Conservation (phyloP, 305 asterid genomes). For the Fraxinus xanthoxyloides region DNA sequence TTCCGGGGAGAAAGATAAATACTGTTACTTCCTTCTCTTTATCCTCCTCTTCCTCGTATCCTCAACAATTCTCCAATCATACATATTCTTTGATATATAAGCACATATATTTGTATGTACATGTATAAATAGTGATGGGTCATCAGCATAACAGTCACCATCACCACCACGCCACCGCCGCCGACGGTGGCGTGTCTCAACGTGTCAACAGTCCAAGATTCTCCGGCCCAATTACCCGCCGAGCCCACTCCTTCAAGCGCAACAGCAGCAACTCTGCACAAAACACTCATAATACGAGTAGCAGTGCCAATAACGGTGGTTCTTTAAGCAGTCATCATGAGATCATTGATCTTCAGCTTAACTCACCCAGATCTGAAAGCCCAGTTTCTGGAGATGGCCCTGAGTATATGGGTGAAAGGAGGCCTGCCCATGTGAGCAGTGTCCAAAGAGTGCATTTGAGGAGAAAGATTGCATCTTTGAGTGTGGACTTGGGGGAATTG, state of each 20-base stretch:
- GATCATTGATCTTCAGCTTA: conserved; percentile 70
- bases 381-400: conserved; percentile 47
- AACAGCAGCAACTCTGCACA: conserved; percentile 34
- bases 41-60: background rate
- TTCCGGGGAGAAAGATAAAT: background rate
- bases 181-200: conserved; percentile 64
- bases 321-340: conserved; percentile 45
- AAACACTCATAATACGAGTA: conserved; percentile 25
- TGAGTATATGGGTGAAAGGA: conserved; percentile 41
- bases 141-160: conserved; percentile 68
- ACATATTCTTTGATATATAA: background rate
- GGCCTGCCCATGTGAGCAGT: conserved; percentile 60
- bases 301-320: conserved; percentile 14
- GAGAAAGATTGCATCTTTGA: conserved; percentile 63
- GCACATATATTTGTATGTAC: conserved; percentile 23
- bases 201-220: conserved; percentile 88
- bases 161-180: conserved; percentile 47
- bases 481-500: conserved; percentile 61
- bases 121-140: conserved; percentile 43
- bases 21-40: background rate
- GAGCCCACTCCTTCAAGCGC: conserved; percentile 83
- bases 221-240: conserved; percentile 89
- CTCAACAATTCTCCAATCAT: background rate
- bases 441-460: conserved; percentile 70
- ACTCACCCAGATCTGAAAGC: conserved; percentile 86